Conservation (phyloP, 371 early-diverging fungal genomes). For the Mortierella sp. region DNA sequence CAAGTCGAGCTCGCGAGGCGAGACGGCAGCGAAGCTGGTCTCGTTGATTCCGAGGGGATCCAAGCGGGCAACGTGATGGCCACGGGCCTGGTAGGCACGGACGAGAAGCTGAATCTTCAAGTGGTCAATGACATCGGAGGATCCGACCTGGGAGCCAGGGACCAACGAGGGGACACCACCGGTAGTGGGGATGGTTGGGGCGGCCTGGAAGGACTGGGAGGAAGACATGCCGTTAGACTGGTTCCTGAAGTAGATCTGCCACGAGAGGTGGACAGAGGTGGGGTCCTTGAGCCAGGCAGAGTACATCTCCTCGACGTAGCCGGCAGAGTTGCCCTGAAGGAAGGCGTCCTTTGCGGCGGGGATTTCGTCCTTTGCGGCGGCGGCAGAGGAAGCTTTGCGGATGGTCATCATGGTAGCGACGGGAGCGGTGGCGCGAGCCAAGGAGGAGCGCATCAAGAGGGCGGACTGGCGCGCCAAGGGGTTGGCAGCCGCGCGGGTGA, state of each 20-base stretch:
- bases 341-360: slow-evolving; percentile 68
- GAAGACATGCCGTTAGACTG: slow-evolving; percentile 80
- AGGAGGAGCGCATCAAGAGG: slow-evolving; percentile 38
- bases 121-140: slow-evolving; percentile 91
- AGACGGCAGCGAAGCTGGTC: slow-evolving; percentile 68
- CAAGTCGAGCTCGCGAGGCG: slow-evolving; percentile 89
- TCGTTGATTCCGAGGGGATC: slow-evolving; percentile 94
- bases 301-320: slow-evolving; percentile 97
- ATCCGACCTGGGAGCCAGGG: slow-evolving; percentile 59
- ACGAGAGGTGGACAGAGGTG: slow-evolving; percentile 93
- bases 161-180: slow-evolving; percentile 76
- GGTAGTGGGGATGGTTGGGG: slow-evolving; percentile 85
- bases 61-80: slow-evolving; percentile 95
- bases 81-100: slow-evolving; percentile 97
- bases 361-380: slow-evolving; percentile 27
- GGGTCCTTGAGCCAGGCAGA: slow-evolving; percentile 94
- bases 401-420: slow-evolving; percentile 39
- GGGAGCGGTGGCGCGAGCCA: slow-evolving; percentile 36
- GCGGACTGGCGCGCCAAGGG: slow-evolving; percentile 41
- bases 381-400: slow-evolving; percentile 31
- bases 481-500: slow-evolving; percentile 29
- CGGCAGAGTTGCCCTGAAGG: slow-evolving; percentile 83
- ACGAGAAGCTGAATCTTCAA: slow-evolving; percentile 98
- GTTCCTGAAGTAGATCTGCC: slow-evolving; percentile 97
- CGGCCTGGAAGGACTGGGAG: slow-evolving; percentile 82